Conservation (phyloP, 1,139 yeast genomes). For the Kurtzmaniella natalensis region DNA sequence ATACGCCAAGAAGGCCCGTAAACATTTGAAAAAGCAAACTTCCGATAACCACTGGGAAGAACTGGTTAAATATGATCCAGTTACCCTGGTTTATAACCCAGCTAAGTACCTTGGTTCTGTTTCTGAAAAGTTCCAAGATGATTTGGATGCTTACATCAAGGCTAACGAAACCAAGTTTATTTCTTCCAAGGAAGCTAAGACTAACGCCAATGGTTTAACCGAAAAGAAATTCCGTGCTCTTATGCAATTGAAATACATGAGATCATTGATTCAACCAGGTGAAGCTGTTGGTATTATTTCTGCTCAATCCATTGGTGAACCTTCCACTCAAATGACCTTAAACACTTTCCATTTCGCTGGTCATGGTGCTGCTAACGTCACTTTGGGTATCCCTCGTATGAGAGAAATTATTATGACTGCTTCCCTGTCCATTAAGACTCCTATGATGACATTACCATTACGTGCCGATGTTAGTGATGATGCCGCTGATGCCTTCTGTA, state of each 20-base stretch:
- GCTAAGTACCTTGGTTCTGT: constrained; percentile 89
- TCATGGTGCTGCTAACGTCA: constrained; percentile 99
- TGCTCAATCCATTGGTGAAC: constrained; percentile 98
- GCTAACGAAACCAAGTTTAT: constrained; percentile 52
- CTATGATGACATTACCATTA: constrained; percentile 94
- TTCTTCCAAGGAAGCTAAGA: constrained; percentile 42
- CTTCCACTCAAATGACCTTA: constrained; percentile 98
- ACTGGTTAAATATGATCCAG: constrained; percentile 77
- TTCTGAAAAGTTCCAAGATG: constrained; percentile 81
- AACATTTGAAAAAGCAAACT: constrained; percentile 64
- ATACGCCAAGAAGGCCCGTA: constrained; percentile 79
- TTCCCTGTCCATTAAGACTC: constrained; percentile 89
- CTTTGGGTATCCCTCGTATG: constrained; percentile 99
- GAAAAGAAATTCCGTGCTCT: constrained; percentile 91
- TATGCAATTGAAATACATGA: constrained; percentile 98
- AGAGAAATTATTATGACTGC: constrained; percentile 99
- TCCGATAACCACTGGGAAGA: constrained; percentile 62
- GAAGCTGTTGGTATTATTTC: constrained; percentile 99
- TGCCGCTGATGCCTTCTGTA: constrained; percentile 90
- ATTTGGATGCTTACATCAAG: constrained; percentile 66
- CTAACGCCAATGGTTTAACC: constrained; percentile 46
- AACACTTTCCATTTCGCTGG: constrained; percentile 99
- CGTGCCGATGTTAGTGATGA: constrained; percentile 73
- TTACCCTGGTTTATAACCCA: constrained; percentile 80
- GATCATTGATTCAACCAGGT: constrained; percentile 91